These are phyloP conservation scores for Aphanomyces invadans DNA, from an alignment of 352 stramenopile species.

Conservation along the genomic window DNA sequence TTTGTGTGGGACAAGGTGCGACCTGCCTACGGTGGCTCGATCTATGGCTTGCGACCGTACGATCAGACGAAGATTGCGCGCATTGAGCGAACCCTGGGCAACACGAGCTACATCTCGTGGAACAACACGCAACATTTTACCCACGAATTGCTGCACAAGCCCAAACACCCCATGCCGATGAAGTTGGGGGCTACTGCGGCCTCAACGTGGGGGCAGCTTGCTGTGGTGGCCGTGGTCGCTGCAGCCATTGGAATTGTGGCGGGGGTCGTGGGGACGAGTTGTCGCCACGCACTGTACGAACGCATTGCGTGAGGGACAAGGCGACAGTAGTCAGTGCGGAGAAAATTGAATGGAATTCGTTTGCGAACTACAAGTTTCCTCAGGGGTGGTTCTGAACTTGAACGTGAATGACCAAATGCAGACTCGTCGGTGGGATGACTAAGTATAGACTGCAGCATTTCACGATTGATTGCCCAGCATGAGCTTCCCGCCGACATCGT, in stretches of 20 bases:
- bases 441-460: too few species aligned
- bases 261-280: background rate
- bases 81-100: slow-evolving; percentile 78
- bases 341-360: too few species aligned
- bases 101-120: slow-evolving; percentile 61
- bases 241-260: background rate
- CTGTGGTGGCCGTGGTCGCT: background rate
- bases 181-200: background rate
- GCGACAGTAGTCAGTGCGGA: background rate
- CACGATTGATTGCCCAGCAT: too few species aligned
- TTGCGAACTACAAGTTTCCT: too few species aligned
- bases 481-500: too few species aligned
- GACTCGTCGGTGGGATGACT: too few species aligned
- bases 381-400: too few species aligned
- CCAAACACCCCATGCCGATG: background rate
- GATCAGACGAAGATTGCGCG: slow-evolving; percentile 46
- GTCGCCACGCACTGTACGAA: background rate
- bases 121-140: slow-evolving; percentile 43
- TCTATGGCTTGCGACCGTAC: slow-evolving; percentile 74
- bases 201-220: background rate
- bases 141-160: slow-evolving; percentile 18
- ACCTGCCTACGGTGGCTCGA: slow-evolving; percentile 58
- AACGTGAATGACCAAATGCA: background rate
- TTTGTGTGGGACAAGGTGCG: slow-evolving; percentile 70
- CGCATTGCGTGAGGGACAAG: background rate